phyloP scores from a whole-genome alignment of 2,329 filamentous ascomycete genomes.

The Thelonectria rubi region DNA sequence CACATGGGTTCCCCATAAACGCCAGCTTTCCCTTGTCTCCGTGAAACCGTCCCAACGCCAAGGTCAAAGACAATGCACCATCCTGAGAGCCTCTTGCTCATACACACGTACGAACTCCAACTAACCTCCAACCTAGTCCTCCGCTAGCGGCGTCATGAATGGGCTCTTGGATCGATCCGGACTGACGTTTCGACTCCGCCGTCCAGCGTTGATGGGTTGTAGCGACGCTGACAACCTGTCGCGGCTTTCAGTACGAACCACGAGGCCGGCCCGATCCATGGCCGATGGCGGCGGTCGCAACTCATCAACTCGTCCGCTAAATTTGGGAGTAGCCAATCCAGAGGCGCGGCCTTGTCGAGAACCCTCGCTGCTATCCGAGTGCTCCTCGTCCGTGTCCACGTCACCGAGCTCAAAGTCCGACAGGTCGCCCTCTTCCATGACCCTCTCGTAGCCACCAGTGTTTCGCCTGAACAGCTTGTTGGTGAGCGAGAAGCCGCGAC shows the following conservation, averaged over 20 bases:
- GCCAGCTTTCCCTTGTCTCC: slow-evolving; percentile 21
- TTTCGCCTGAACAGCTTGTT: slow-evolving; percentile 73
- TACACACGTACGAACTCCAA: background rate
- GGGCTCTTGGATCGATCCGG: slow-evolving; percentile 69
- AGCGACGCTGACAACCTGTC: slow-evolving; percentile 74
- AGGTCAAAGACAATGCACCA: slow-evolving; percentile 5
- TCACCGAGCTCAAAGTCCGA: slow-evolving; percentile 82
- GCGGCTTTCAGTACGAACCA: slow-evolving; percentile 84
- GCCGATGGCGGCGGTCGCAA: slow-evolving; percentile 51
- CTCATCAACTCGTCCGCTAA: slow-evolving; percentile 63
- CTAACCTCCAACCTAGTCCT: slow-evolving; percentile 42
- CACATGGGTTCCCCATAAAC: slow-evolving; percentile 28
- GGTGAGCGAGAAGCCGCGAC: slow-evolving; percentile 62
- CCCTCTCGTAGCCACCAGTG: slow-evolving; percentile 76
- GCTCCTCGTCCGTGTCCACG: slow-evolving; percentile 69
- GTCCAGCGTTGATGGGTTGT: slow-evolving; percentile 63
- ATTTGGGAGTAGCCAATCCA: slow-evolving; percentile 73
- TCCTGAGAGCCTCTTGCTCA: background rate
- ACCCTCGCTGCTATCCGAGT: slow-evolving; percentile 68
- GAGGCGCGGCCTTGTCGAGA: slow-evolving; percentile 67
- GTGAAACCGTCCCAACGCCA: slow-evolving; percentile 16
- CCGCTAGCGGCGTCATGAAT: slow-evolving; percentile 59
- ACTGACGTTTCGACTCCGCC: slow-evolving; percentile 65
- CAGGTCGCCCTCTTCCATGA: slow-evolving; percentile 81
- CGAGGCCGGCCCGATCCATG: slow-evolving; percentile 75